Evolutionary conservation across 2,329 filamentous ascomycete species (phyloP).

Genomic region (Colletotrichum godetiae): DNA sequence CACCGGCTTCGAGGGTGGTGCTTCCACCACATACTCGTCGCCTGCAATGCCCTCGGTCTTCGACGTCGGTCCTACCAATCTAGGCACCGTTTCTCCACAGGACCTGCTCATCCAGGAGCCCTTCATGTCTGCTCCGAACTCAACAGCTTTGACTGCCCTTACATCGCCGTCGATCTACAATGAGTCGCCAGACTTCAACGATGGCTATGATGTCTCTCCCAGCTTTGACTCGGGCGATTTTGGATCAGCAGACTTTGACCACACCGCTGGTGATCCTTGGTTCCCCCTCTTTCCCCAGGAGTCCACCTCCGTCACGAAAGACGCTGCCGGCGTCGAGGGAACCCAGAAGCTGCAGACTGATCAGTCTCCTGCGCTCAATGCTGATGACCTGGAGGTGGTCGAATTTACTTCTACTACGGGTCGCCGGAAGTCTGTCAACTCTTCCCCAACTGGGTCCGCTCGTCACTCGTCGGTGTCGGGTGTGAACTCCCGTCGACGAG

Average conservation of each 20-base stretch:
- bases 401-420: constrained; percentile 51
- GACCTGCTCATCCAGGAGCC: constrained; percentile 79
- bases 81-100: constrained; percentile 84
- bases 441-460: constrained; percentile 52
- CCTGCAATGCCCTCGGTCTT: constrained; percentile 62
- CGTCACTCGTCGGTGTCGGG: constrained; percentile 78
- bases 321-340: constrained; percentile 36
- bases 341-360: constrained; percentile 34
- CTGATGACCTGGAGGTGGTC: constrained; percentile 61
- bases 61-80: constrained; percentile 65
- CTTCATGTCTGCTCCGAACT: constrained; percentile 82
- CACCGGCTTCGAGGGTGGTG: constrained; percentile 64
- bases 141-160: constrained; percentile 82
- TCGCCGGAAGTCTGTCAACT: constrained; percentile 60
- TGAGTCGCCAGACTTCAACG: constrained; percentile 78
- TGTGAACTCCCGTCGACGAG: constrained; percentile 78
- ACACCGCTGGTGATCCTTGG: constrained; percentile 69
- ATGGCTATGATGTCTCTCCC: constrained; percentile 82
- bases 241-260: constrained; percentile 64
- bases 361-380: constrained; percentile 55
- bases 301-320: constrained; percentile 24
- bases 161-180: constrained; percentile 86
- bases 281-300: constrained; percentile 77
- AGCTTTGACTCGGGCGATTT: constrained; percentile 74
- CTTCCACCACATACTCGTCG: constrained; percentile 63